A percentile compares a stretch with the other conserved stretches of the same genome.
Evolutionary conservation across 805 yeast species (phyloP).

Genomic region (Ogataea paraovalis): DNA sequence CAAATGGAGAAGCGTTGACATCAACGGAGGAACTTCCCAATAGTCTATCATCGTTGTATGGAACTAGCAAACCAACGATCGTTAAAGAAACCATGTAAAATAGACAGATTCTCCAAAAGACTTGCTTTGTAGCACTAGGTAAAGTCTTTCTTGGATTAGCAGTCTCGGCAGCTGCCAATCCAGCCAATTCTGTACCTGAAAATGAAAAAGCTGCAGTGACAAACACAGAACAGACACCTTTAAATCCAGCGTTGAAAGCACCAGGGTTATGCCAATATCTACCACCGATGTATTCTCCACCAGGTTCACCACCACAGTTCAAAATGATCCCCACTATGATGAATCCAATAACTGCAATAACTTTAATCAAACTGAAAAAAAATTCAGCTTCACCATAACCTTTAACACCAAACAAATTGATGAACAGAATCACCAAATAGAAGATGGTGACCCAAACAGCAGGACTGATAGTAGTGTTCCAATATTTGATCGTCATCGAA

Average conservation of each 20-base stretch:
- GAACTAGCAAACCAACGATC: slow-evolving; percentile 53
- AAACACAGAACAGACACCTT: slow-evolving; percentile 56
- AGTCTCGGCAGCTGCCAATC: slow-evolving; percentile 58
- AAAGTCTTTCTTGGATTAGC: slow-evolving; percentile 50
- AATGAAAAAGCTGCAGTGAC: slow-evolving; percentile 55
- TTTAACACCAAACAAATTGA: slow-evolving; percentile 52
- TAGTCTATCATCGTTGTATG: slow-evolving; percentile 43
- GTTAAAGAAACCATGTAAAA: slow-evolving; percentile 48
- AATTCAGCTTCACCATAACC: slow-evolving; percentile 65
- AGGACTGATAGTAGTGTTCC: slow-evolving; percentile 39
- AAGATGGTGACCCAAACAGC: slow-evolving; percentile 52
- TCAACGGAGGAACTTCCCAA: slow-evolving; percentile 47
- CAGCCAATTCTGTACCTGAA: slow-evolving; percentile 57
- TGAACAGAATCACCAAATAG: slow-evolving; percentile 40
- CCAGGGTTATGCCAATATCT: slow-evolving; percentile 56
- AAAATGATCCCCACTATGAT: slow-evolving; percentile 47
- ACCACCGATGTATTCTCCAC: slow-evolving; percentile 51
- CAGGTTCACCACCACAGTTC: slow-evolving; percentile 55
- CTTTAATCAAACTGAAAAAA: slow-evolving; percentile 46
- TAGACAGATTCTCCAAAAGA: slow-evolving; percentile 51
- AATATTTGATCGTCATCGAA: slow-evolving; percentile 41
- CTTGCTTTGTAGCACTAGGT: slow-evolving; percentile 56
- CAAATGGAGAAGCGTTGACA: slow-evolving; percentile 69
- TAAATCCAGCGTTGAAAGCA: slow-evolving; percentile 42
- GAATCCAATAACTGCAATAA: slow-evolving; percentile 52